These are phyloP conservation scores for Penicillium sp. DNA, from an alignment of 2,329 filamentous ascomycete species.

Conservation along the genomic window DNA sequence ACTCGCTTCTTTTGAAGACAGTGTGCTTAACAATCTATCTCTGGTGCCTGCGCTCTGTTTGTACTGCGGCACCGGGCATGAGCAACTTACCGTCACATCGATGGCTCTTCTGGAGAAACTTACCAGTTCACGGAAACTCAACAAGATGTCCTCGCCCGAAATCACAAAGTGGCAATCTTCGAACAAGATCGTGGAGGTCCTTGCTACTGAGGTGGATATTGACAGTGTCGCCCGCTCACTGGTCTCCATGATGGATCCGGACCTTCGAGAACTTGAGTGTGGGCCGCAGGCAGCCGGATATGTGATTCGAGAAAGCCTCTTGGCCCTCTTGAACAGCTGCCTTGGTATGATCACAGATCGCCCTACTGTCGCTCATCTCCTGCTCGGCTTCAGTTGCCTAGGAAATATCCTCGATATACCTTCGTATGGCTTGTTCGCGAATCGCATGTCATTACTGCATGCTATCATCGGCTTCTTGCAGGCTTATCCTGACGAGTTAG, in stretches of 20 bases:
- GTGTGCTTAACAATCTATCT: conserved; percentile 75
- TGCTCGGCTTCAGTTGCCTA: conserved; percentile 83
- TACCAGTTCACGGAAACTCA: conserved; percentile 78
- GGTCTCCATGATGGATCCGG: conserved; percentile 64
- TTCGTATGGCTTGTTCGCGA: conserved; percentile 68
- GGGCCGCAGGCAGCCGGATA: conserved; percentile 72
- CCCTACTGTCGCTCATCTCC: conserved; percentile 85
- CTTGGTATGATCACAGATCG: conserved; percentile 71
- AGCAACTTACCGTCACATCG: conserved; percentile 76
- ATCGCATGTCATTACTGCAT: conserved; percentile 78
- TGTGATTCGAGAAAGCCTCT: conserved; percentile 77
- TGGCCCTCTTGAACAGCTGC: conserved; percentile 83
- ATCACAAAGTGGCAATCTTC: conserved; percentile 65
- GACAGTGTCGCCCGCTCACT: conserved; percentile 77
- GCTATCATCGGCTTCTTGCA: conserved; percentile 71
- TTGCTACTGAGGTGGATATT: conserved; percentile 78
- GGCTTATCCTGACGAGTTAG: conserved; percentile 66
- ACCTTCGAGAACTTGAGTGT: conserved; percentile 70
- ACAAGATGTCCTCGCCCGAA: conserved; percentile 66
- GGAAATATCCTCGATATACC: conserved; percentile 69
- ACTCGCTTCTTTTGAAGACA: conserved; percentile 89
- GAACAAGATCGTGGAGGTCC: conserved; percentile 83
- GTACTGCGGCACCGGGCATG: conserved; percentile 82
- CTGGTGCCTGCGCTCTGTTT: conserved; percentile 81
- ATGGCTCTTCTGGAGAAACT: conserved; percentile 83